Evolutionary conservation across 129 eudicot species (phyloP), one percentile per base, ranked within the genome.

Genomic region (Helichrysum umbraculigerum): DNA sequence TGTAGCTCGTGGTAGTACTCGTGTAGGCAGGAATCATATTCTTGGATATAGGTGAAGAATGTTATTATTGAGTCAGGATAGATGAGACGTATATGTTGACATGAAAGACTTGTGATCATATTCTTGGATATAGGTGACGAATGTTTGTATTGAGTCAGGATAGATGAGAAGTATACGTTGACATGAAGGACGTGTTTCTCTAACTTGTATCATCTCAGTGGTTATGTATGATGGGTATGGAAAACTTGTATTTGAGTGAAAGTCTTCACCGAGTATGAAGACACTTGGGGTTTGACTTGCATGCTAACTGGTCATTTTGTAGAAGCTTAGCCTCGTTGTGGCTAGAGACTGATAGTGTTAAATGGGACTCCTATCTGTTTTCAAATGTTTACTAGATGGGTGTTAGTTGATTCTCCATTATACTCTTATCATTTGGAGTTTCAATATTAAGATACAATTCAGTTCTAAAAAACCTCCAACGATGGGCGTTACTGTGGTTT

Each of bases 381-480:
- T 8, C 5, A 50, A 50, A 77, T 78, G 42, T 59, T 66, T 56
- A 47, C 54, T 47, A 47, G n/a, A 4, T 47, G 54, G 76, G 76
- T 62, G 35, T 50, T 52, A 28, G 70, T 54, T 76, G 82, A 79
- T 67, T 47, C 41, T 63, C 20, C 14, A 39, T 64, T 63, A 39
- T 70, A 77, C 57, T 76, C 56, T 75, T 41, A 14, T 30, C 71
- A 60, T 70, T 70, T 72, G 82, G 82, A 77, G 64, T 56, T 71
- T 1, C 7, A 19, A 42, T 28, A 9, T 32, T 28, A 70, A 66
- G 77, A 28, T 42, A 25, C 70, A 12, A 17, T 65, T 30, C 75
- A 74, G 33, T 39, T 61, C 57, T 14, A 22, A 60, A 67, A 80
- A 79, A n/a, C 2, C 67, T 72, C 73, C 39, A 35, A 64, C 52